These are phyloP conservation scores for Phytophthora rubi DNA, from an alignment of 352 stramenopile species.

Conservation along the genomic window DNA sequence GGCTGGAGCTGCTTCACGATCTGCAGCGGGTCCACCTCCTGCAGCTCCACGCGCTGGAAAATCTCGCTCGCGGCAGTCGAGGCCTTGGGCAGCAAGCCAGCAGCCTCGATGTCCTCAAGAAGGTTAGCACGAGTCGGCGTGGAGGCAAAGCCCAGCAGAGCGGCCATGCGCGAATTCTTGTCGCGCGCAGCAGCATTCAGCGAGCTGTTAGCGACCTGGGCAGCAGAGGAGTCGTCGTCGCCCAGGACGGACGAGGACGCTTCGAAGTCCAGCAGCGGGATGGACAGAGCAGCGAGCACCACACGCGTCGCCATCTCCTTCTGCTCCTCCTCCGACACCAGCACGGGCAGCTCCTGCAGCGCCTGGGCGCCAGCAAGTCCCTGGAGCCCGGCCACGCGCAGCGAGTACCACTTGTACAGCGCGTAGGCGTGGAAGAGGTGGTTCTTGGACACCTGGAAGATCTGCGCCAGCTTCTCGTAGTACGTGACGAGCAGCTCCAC, in stretches of 20 bases:
- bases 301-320: slow-evolving; percentile 90
- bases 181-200: slow-evolving; percentile 77
- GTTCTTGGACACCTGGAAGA: slow-evolving; percentile 98
- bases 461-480: slow-evolving; percentile 97
- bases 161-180: slow-evolving; percentile 95
- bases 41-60: slow-evolving; percentile 72
- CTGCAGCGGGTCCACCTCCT: slow-evolving; percentile 78
- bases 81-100: slow-evolving; percentile 72
- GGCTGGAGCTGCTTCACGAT: slow-evolving; percentile 81
- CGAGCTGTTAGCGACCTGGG: slow-evolving; percentile 39
- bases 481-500: slow-evolving; percentile 97
- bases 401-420: slow-evolving; percentile 95
- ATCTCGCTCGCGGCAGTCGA: slow-evolving; percentile 62
- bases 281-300: slow-evolving; percentile 93
- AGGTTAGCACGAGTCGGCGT: slow-evolving; percentile 92
- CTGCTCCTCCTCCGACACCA: slow-evolving; percentile 83
- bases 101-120: slow-evolving; percentile 88
- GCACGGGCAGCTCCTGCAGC: slow-evolving; percentile 45
- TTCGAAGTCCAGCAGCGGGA: slow-evolving; percentile 87
- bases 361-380: slow-evolving; percentile 51
- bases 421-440: slow-evolving; percentile 98
- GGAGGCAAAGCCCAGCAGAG: slow-evolving; percentile 89
- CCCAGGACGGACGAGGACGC: slow-evolving; percentile 60
- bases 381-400: slow-evolving; percentile 91
- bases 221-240: slow-evolving; percentile 66